A percentile compares a stretch with the other conserved stretches of the same genome.
phyloP scores from a whole-genome alignment of 148 eudicot genomes.

The Rhododendron ovatum region DNA sequence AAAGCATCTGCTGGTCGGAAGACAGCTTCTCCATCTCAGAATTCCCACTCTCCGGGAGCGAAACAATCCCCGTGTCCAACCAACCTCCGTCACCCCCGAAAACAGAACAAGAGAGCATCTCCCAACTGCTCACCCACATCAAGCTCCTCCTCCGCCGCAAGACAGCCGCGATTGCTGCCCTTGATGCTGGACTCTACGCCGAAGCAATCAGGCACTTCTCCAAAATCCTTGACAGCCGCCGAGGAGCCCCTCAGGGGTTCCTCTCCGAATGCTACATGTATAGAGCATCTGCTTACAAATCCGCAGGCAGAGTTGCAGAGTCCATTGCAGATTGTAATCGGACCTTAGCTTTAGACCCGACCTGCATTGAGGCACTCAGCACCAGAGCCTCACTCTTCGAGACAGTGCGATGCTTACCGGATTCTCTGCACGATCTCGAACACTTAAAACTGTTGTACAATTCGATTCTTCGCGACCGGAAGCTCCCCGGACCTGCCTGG shows the following conservation, averaged over 20 bases:
- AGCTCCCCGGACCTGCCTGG: conserved; percentile 85
- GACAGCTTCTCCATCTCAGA: conserved; percentile 67
- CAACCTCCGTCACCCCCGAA: conserved; percentile 37
- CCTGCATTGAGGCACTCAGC: conserved; percentile 59
- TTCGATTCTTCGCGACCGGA: conserved; percentile 68
- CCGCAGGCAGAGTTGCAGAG: conserved; percentile 69
- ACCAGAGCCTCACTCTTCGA: conserved; percentile 70
- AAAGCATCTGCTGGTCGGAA: conserved; percentile 76
- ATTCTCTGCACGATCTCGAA: conserved; percentile 86
- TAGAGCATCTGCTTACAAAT: conserved; percentile 64
- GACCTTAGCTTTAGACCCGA: conserved; percentile 65
- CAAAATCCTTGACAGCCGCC: conserved; percentile 81
- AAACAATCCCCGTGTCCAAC: conserved; percentile 10
- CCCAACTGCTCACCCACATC: conserved; percentile 71
- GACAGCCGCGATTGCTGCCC: conserved; percentile 76
- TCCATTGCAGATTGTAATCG: conserved; percentile 78
- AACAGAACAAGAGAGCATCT: conserved; percentile 56
- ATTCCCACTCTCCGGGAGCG: conserved; percentile 24
- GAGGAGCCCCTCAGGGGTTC: conserved; percentile 82
- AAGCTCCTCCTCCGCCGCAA: conserved; percentile 88
- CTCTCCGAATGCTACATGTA: conserved; percentile 83
- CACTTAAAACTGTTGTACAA: conserved; percentile 78
- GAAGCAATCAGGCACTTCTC: conserved; percentile 93
- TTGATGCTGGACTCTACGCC: conserved; percentile 74
- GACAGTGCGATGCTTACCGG: conserved; percentile 72